Conservation (phyloP, 345 rosid genomes). For the Populus davidiana region DNA sequence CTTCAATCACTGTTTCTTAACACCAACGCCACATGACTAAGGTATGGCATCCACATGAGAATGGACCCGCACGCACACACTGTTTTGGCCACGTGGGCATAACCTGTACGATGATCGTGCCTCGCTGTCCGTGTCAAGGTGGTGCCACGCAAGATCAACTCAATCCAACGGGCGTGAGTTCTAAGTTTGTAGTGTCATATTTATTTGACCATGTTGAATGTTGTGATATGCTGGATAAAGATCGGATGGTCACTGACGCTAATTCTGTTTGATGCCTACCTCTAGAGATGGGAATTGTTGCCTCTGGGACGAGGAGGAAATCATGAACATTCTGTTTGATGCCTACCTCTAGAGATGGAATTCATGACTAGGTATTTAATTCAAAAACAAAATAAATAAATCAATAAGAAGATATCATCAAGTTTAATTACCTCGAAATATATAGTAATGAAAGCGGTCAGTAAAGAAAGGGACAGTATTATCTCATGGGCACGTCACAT, state of each 20-base stretch:
- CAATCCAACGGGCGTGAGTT: not conserved
- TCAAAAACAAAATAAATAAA: not conserved
- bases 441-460: not conserved
- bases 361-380: not conserved
- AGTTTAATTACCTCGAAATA: not conserved
- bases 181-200: not conserved
- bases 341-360: not conserved
- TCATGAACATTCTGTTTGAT: slow-evolving; percentile 1
- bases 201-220: slow-evolving; percentile 15
- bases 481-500: not conserved
- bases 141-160: not conserved
- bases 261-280: slow-evolving; percentile 10
- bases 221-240: slow-evolving; percentile 11
- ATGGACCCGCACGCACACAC: slow-evolving; percentile 11
- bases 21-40: slow-evolving; percentile 28
- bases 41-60: slow-evolving; percentile 35
- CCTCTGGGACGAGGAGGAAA: not conserved
- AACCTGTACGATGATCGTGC: not conserved
- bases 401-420: not conserved
- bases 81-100: slow-evolving; percentile 14
- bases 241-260: slow-evolving; percentile 9
- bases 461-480: not conserved
- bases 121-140: slow-evolving; percentile 2
- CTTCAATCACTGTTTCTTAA: slow-evolving; percentile 11
- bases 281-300: not conserved